Percentiles rank a stretch among this genome's conserved stretches.
phyloP scores from a whole-genome alignment of 768 basidiomycete species.

The Sutorius australiensis region DNA sequence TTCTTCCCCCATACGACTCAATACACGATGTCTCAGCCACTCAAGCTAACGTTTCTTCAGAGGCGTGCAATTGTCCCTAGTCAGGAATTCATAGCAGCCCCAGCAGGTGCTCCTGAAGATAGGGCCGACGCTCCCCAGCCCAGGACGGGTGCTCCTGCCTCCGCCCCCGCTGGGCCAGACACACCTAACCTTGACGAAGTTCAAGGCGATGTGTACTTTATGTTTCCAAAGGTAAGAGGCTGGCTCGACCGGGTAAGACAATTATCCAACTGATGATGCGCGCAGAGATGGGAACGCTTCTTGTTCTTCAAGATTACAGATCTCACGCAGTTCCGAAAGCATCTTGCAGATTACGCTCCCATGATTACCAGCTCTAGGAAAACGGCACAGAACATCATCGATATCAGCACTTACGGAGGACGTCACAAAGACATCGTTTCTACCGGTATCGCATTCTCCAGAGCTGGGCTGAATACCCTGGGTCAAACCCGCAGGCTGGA shows the following conservation, averaged over 20 bases:
- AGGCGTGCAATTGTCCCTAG: neutral
- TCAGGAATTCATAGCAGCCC: neutral
- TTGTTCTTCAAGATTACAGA: neutral
- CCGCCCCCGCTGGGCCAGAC: neutral
- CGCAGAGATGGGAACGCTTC: neutral
- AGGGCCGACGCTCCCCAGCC: too few species aligned
- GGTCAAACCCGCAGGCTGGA: neutral
- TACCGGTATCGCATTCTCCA: neutral
- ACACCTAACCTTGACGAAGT: neutral
- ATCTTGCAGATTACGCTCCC: neutral
- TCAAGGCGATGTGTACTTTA: neutral
- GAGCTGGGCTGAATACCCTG: neutral
- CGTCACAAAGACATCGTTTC: neutral
- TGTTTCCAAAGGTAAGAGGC: neutral
- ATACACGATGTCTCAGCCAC: neutral
- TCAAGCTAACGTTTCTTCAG: neutral
- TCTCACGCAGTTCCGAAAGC: neutral
- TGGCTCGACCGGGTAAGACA: too few species aligned
- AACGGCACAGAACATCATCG: neutral
- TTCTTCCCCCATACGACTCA: neutral
- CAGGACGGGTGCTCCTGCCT: too few species aligned
- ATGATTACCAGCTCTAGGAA: neutral
- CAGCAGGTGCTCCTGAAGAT: too few species aligned
- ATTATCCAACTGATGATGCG: neutral
- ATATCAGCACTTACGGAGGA: neutral